These are phyloP conservation scores for Termitomyces sp. DNA, from an alignment of 768 basidiomycete genomes.

Conservation along the genomic window DNA sequence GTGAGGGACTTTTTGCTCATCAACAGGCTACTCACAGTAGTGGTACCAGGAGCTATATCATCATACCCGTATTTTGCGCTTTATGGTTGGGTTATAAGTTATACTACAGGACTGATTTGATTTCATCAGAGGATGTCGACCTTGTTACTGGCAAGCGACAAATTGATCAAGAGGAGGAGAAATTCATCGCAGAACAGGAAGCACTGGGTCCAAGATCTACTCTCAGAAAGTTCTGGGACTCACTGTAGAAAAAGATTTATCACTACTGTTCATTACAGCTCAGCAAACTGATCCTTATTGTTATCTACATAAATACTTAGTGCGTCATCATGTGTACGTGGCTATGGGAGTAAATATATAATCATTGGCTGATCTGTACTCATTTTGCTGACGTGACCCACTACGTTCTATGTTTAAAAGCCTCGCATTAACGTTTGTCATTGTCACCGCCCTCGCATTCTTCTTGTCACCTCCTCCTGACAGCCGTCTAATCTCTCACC, in stretches of 20 bases:
- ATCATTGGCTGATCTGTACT: background rate
- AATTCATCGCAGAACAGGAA: constrained; percentile 39
- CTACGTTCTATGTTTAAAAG: constrained; percentile 13
- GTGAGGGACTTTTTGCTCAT: constrained; percentile 23
- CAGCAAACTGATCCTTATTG: too few relatives aligned
- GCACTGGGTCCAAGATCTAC: constrained; percentile 29
- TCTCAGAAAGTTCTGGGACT: constrained; percentile 30
- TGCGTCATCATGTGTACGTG: too few relatives aligned
- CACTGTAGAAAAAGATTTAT: constrained; percentile 22
- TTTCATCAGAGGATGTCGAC: constrained; percentile 49
- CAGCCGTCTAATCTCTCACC: constrained; percentile 9
- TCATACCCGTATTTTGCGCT: constrained; percentile 34
- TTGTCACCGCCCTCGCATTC: constrained; percentile 12
- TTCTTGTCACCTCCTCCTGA: constrained; percentile 9
- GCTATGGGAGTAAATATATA: too few relatives aligned
- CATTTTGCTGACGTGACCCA: constrained; percentile 3
- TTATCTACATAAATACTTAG: too few relatives aligned
- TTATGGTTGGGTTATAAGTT: constrained; percentile 39
- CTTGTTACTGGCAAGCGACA: constrained; percentile 51
- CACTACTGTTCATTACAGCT: too few relatives aligned
- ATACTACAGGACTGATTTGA: constrained; percentile 27
- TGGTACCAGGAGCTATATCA: constrained; percentile 38
- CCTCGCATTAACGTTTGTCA: constrained; percentile 11
- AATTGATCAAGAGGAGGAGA: constrained; percentile 61
- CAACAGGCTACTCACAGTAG: constrained; percentile 5